phyloP scores from a whole-genome alignment of 1,284 basidiomycete species.

The Stereum hirsutum region DNA sequence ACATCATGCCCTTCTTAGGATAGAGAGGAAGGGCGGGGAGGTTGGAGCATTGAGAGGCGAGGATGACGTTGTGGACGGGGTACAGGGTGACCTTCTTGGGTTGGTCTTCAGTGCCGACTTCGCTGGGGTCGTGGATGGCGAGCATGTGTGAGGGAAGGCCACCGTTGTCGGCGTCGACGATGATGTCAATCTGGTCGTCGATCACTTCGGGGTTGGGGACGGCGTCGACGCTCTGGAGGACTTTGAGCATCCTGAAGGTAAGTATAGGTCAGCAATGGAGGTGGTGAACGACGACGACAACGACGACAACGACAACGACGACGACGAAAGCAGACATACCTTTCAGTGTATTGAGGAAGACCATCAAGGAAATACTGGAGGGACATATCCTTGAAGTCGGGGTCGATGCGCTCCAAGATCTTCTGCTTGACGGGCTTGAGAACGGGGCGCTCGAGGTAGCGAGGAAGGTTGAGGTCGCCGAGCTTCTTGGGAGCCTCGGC shows the following conservation, averaged over 20 bases:
- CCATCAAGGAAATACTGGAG: slow-evolving; percentile 1
- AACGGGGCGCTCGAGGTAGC: slow-evolving; percentile 13
- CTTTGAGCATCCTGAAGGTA: slow-evolving; percentile 10
- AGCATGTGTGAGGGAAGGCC: slow-evolving; percentile 47
- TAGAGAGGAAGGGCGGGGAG: slow-evolving; percentile 29
- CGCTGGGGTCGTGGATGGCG: slow-evolving; percentile 32
- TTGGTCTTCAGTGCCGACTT: slow-evolving; percentile 12
- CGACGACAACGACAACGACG: not conserved
- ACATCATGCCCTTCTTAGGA: slow-evolving; percentile 15
- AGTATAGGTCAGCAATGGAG: not conserved
- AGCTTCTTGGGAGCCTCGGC: not conserved
- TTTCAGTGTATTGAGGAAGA: not conserved
- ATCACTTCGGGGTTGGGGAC: slow-evolving; percentile 14
- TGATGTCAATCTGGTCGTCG: slow-evolving; percentile 15
- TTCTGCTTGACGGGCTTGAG: slow-evolving; percentile 8
- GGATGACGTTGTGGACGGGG: slow-evolving; percentile 47
- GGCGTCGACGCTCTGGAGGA: slow-evolving; percentile 6
- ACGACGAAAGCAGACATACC: not conserved
- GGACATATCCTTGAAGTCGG: not conserved
- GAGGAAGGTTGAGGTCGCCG: slow-evolving; percentile 2
- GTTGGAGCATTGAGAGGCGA: slow-evolving; percentile 43
- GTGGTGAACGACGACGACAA: not conserved
- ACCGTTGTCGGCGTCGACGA: slow-evolving; percentile 1
- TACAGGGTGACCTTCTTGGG: slow-evolving; percentile 34
- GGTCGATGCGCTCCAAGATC: slow-evolving; percentile 1